Percentiles rank a stretch among this genome's conserved stretches.
These are phyloP conservation scores for Pseudocercospora eumusae DNA, from an alignment of 2,329 filamentous ascomycete genomes.

Conservation along the genomic window DNA sequence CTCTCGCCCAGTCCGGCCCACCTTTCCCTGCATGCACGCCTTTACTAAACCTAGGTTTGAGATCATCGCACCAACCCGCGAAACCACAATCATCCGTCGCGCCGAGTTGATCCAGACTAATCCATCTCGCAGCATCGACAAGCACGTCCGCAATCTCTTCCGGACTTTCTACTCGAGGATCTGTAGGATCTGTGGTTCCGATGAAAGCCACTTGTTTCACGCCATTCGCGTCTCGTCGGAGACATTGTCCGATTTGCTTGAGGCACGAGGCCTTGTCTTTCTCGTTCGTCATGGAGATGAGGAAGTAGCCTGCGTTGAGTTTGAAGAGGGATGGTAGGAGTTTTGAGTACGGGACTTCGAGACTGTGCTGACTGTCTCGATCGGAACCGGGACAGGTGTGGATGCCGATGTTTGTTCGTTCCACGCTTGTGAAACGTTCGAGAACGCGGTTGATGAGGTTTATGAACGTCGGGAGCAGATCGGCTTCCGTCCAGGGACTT, in stretches of 20 bases:
- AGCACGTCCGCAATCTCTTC: slow-evolving; percentile 10
- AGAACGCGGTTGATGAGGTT: slow-evolving; percentile 11
- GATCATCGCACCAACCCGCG: slow-evolving; percentile 1
- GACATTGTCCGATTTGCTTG: not conserved
- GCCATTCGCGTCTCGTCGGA: slow-evolving; percentile 10
- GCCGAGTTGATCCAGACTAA: slow-evolving; percentile 8
- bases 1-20: slow-evolving; percentile 8
- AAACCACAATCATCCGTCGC: slow-evolving; percentile 12
- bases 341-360: slow-evolving; percentile 9
- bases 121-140: slow-evolving; percentile 6
- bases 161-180: slow-evolving; percentile 5
- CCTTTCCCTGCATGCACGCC: not conserved
- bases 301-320: slow-evolving; percentile 13
- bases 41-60: slow-evolving; percentile 6
- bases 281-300: not conserved
- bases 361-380: not conserved
- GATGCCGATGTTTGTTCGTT: slow-evolving; percentile 11
- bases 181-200: slow-evolving; percentile 7
- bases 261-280: not conserved
- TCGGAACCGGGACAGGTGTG: slow-evolving; percentile 8
- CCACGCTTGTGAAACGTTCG: slow-evolving; percentile 11
- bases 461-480: not conserved
- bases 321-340: slow-evolving; percentile 9
- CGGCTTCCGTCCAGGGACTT: slow-evolving; percentile 9
- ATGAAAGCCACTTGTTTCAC: slow-evolving; percentile 13